Percentiles rank a stretch among this genome's conserved stretches.
phyloP scores from a whole-genome alignment of 1,284 basidiomycete species.

The Dichomitus squalens region DNA sequence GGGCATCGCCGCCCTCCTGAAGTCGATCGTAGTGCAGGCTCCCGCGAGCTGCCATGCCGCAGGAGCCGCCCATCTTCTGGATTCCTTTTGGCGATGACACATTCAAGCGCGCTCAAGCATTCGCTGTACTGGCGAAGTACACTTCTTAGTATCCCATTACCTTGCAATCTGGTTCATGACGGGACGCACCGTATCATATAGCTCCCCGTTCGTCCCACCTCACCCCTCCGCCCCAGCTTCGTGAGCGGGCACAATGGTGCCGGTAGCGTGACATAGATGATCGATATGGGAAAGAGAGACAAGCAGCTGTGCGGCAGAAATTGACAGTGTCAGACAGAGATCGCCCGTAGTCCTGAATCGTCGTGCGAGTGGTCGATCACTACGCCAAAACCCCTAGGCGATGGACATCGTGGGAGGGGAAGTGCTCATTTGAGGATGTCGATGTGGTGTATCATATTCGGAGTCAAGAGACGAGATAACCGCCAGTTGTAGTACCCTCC shows the following conservation, averaged over 20 bases:
- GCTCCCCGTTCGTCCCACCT: background rate
- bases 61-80: background rate
- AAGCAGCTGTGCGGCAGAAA: too few relatives aligned
- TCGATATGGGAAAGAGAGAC: too few relatives aligned
- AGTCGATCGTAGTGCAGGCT: background rate
- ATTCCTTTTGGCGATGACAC: background rate
- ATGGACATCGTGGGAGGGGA: too few relatives aligned
- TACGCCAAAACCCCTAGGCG: too few relatives aligned
- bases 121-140: background rate
- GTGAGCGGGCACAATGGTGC: background rate
- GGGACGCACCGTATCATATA: conserved; percentile 7
- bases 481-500: too few relatives aligned
- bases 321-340: too few relatives aligned
- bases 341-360: too few relatives aligned
- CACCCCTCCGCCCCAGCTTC: background rate
- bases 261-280: too few relatives aligned
- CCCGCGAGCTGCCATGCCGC: background rate
- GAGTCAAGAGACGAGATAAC: too few relatives aligned
- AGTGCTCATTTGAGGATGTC: too few relatives aligned
- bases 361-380: too few relatives aligned
- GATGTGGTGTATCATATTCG: too few relatives aligned
- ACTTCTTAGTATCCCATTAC: background rate
- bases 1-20: conserved; percentile 10
- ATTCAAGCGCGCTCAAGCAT: background rate
- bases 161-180: background rate